Base-by-base conservation (phyloP, 768 basidiomycete genomes). In the Suillus subaureus region DNA sequence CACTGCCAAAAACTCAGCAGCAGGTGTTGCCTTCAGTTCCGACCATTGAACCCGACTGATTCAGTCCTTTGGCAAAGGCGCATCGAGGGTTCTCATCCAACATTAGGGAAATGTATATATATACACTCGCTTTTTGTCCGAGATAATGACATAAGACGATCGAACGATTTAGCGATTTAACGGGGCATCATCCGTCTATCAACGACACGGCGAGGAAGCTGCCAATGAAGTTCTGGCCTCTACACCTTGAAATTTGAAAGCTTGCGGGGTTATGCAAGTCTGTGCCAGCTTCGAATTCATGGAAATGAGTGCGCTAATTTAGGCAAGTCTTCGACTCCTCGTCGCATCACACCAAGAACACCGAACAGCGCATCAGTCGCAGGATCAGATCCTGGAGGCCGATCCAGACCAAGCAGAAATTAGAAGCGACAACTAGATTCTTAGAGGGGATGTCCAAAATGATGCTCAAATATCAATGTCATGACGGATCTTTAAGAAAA, bases 381-480 rank as follows among this genome's bases (percentile, higher is more conserved):
- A 37, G 69, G 63, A 69, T 81, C 75, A 69, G 71, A 70, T 33
- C 79, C 77, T 72, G 77, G 72, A 28, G 76, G 75, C 42, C 75
- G 76, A 67, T 79, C 79, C 66, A 83, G 72, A 31, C 81, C 77
- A 68, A 82, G 77, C 35, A 80, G 77, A 35, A 81, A 69, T 81
- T 79, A 69, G 79, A 78, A 64, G 77, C 76, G 58, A 82, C 71
- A 71, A 84, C 73, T 28, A 78, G 76, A 70, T 83, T 84, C 72
- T 83, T 75, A 72, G 77, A 75, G 56, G 79, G 80, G 57, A 80
- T 72, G 69, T 77, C 79, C 82, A 85, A 81, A 74, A 82, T 80
- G 64, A 82, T 75, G 70, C 80, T 80, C 65, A 82, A 78, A 52
- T 81, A 75, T 81, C 78, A 72, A 79, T 83, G 76, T 78, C 83